Evolutionary conservation across 192 early-diverging fungal genomes (phyloP).

Genomic region (Podila epicladia): DNA sequence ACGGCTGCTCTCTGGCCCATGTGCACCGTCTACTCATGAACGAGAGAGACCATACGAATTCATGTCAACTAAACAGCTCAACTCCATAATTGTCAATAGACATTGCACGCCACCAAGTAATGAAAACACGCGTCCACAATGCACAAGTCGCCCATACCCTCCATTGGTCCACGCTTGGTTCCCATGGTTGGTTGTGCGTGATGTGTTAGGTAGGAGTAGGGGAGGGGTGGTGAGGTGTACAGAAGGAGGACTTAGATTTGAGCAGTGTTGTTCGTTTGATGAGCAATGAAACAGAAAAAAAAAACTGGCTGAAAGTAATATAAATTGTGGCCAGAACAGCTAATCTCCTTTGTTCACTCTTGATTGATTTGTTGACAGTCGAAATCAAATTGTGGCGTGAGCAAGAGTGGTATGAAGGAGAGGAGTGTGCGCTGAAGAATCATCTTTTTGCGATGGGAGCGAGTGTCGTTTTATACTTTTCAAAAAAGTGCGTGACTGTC

Average conservation of each 20-base stretch:
- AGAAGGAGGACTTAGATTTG: neutral
- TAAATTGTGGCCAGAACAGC: neutral
- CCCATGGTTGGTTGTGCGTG: conserved; percentile 20
- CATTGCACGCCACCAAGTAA: neutral
- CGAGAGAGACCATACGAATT: neutral
- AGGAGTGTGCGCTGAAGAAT: too few species aligned
- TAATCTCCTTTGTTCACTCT: too few species aligned
- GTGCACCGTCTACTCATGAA: neutral
- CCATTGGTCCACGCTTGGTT: conserved; percentile 31
- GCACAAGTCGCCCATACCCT: conserved; percentile 15
- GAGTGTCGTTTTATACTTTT: too few species aligned
- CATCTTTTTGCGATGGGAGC: too few species aligned
- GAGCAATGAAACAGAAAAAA: neutral
- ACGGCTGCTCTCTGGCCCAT: neutral
- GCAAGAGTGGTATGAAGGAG: too few species aligned
- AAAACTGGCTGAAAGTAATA: neutral
- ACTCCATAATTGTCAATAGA: neutral
- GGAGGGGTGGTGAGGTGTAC: too few species aligned
- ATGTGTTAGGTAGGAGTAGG: neutral
- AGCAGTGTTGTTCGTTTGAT: neutral
- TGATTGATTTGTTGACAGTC: too few species aligned
- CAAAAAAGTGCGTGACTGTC: too few species aligned
- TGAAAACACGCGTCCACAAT: neutral
- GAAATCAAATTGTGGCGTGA: too few species aligned
- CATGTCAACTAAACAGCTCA: neutral